Conservation (phyloP, 2,329 filamentous ascomycete genomes). For the Zymoseptoria pseudotritici region DNA sequence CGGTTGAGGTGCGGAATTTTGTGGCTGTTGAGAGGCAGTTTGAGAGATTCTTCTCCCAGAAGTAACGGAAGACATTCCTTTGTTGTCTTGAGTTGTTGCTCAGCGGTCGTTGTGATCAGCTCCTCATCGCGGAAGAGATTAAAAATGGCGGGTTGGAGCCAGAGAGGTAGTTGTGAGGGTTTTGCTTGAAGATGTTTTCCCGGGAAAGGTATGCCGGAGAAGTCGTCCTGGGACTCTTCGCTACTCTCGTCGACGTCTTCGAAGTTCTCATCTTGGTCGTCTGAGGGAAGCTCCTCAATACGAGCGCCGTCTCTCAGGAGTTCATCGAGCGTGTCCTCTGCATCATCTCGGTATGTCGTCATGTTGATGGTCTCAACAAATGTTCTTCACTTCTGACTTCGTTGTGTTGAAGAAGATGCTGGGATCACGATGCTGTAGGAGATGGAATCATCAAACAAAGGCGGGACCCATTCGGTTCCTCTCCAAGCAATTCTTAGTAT, state of each 20-base stretch:
- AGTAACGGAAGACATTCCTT: conserved; percentile 24
- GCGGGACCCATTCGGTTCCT: not conserved
- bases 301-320: conserved; percentile 19
- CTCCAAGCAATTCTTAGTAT: conserved; percentile 15
- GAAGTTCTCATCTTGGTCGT: conserved; percentile 21
- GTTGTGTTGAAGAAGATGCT: conserved; percentile 2
- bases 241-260: conserved; percentile 7
- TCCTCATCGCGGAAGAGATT: conserved; percentile 20
- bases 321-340: conserved; percentile 25
- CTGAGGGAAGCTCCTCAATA: conserved; percentile 26
- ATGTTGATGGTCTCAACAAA: not conserved
- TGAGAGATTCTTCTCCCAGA: conserved; percentile 32
- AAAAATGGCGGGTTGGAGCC: conserved; percentile 19
- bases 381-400: not conserved
- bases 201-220: conserved; percentile 23
- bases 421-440: conserved; percentile 8
- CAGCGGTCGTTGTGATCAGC: conserved; percentile 18
- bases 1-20: conserved; percentile 71
- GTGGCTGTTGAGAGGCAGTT: conserved; percentile 51
- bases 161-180: conserved; percentile 17
- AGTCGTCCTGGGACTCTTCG: conserved; percentile 8
- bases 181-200: conserved; percentile 15
- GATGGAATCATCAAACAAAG: conserved; percentile 6
- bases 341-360: conserved; percentile 5
- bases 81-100: conserved; percentile 16